phyloP scores from a whole-genome alignment of 768 basidiomycete species.

The Mycena latifolia region DNA sequence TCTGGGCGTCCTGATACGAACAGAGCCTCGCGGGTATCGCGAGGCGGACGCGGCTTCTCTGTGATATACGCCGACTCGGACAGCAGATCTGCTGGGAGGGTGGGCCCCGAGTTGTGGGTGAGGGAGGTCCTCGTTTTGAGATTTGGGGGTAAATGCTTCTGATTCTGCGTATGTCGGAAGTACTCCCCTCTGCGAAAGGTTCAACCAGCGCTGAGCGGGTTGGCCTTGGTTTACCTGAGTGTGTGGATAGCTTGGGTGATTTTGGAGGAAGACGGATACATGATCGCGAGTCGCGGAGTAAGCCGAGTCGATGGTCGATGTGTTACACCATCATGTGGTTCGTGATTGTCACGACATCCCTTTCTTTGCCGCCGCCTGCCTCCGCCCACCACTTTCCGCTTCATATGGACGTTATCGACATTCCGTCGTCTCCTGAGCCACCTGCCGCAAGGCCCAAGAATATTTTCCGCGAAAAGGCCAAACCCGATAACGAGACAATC shows the following conservation, averaged over 20 bases:
- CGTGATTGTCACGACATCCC: no score
- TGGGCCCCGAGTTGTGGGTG: conserved; percentile 52
- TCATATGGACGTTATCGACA: conserved; percentile 14
- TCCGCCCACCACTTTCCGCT: background rate
- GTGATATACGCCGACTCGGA: conserved; percentile 26
- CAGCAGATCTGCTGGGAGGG: conserved; percentile 56
- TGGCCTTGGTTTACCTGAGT: background rate
- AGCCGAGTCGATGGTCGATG: no score
- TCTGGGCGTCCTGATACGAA: conserved; percentile 34
- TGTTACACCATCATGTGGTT: no score
- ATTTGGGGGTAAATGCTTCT: conserved; percentile 12
- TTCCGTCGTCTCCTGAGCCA: conserved; percentile 14
- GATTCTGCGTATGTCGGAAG: conserved; percentile 73
- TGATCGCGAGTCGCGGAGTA: no score
- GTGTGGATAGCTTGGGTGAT: conserved; percentile 6
- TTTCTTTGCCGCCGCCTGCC: background rate
- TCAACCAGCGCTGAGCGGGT: background rate
- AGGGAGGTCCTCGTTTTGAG: conserved; percentile 36
- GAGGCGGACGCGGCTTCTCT: conserved; percentile 12
- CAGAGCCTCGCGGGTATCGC: conserved; percentile 30
- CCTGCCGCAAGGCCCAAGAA: background rate
- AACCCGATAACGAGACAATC: conserved; percentile 6
- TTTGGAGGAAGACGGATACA: background rate
- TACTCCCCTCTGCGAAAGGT: conserved; percentile 77
- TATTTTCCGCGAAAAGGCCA: conserved; percentile 8